Evolutionary conservation across 176 grass and related monocot species (phyloP).

Genomic region (Musa acuminata): DNA sequence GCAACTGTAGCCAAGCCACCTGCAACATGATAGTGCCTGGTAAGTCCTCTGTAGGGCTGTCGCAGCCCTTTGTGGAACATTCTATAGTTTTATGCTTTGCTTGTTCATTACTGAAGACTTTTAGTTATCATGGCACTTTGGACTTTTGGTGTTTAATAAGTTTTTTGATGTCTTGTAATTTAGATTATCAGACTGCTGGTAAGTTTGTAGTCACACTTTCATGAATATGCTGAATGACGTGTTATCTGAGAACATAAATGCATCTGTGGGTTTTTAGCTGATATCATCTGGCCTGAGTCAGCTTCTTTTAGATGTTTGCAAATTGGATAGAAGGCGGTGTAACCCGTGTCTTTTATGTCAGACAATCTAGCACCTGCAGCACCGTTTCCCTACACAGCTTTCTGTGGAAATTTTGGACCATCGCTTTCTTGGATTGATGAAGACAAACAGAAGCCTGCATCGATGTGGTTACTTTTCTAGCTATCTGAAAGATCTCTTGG

Average conservation of each 20-base stretch:
- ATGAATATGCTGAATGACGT: background rate
- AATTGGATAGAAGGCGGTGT: too few relatives aligned
- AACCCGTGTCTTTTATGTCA: too few relatives aligned
- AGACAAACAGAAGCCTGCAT: too few relatives aligned
- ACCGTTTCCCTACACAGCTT: too few relatives aligned
- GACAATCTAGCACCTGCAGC: too few relatives aligned
- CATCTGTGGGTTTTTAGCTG: too few relatives aligned
- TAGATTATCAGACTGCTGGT: background rate
- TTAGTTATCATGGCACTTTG: background rate
- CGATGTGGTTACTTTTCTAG: too few relatives aligned
- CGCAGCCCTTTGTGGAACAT: background rate
- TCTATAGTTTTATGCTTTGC: background rate
- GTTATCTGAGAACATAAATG: background rate
- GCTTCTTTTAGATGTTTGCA: too few relatives aligned
- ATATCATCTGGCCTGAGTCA: too few relatives aligned
- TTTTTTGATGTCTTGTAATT: background rate
- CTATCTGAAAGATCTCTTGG: too few relatives aligned
- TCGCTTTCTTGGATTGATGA: too few relatives aligned
- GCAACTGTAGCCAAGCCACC: slow-evolving; percentile 7
- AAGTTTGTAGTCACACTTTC: background rate
- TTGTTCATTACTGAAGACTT: background rate
- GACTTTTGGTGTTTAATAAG: background rate
- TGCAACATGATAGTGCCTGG: background rate
- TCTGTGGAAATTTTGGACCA: too few relatives aligned
- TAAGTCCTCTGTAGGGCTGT: background rate